A percentile compares a stretch with the other conserved stretches of the same genome.
Conservation (phyloP, 441 rosid species). For the Heliophila coronopifolia region DNA sequence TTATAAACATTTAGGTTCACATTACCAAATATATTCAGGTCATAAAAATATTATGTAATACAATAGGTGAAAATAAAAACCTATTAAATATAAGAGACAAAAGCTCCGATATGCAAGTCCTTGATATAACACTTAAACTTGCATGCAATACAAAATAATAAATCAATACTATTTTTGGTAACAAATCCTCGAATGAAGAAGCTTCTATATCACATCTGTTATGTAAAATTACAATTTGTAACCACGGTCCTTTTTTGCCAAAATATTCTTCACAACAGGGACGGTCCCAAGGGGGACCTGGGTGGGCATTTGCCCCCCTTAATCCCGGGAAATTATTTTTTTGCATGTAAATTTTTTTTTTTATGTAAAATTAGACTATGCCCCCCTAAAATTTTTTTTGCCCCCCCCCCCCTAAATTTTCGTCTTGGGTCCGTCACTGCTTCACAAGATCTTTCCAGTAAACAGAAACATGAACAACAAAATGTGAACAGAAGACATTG, state of each 20-base stretch:
- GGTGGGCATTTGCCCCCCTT: too few species aligned
- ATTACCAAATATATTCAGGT: not conserved
- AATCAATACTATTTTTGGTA: not conserved
- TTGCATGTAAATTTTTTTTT: too few species aligned
- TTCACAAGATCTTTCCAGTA: not conserved
- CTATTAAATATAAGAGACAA: not conserved
- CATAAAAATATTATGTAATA: constrained; percentile 1
- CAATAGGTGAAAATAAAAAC: not conserved
- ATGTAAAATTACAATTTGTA: not conserved
- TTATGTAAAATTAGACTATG: too few species aligned
- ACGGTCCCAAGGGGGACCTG: too few species aligned
- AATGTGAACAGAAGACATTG: not conserved
- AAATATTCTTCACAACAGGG: too few species aligned
- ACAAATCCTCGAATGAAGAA: not conserved
- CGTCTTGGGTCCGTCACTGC: too few species aligned
- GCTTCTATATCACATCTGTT: not conserved
- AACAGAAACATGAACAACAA: not conserved
- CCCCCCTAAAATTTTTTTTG: too few species aligned
- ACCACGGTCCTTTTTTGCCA: not conserved
- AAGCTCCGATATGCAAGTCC: not conserved
- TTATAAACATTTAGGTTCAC: not conserved
- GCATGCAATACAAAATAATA: not conserved
- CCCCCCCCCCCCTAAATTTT: too few species aligned
- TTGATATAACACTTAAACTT: constrained; percentile 13
- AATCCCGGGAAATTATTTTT: too few species aligned